Evolutionary conservation across 371 early-diverging fungal species (phyloP).

Genomic region (Mortierella sp.): DNA sequence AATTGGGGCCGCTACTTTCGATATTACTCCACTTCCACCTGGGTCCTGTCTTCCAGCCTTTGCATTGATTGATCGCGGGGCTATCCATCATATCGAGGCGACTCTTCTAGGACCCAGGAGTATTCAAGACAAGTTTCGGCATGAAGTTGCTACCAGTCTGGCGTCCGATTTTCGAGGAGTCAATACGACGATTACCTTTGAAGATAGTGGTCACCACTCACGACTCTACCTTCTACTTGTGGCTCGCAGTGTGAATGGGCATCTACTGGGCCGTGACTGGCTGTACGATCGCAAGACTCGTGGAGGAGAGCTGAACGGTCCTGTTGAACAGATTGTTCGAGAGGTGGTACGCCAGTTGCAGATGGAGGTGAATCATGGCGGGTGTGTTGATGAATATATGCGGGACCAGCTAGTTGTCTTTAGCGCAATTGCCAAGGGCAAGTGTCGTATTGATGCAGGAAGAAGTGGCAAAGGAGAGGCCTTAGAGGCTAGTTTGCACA

Average conservation of each 20-base stretch:
- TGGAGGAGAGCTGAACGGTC: background rate
- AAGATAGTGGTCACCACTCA: background rate
- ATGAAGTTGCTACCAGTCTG: background rate
- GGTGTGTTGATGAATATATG: slow-evolving; percentile 61
- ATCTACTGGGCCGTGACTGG: slow-evolving; percentile 25
- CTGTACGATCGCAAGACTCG: slow-evolving; percentile 21
- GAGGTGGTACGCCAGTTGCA: slow-evolving; percentile 39
- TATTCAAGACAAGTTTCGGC: background rate
- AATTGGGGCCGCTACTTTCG: background rate
- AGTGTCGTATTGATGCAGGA: slow-evolving; percentile 46
- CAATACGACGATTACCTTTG: slow-evolving; percentile 10
- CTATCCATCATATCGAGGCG: background rate
- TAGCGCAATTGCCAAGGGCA: slow-evolving; percentile 58
- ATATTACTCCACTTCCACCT: background rate
- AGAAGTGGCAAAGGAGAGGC: background rate
- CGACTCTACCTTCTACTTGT: background rate
- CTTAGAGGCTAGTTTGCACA: background rate
- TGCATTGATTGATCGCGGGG: background rate
- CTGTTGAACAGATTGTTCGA: slow-evolving; percentile 24
- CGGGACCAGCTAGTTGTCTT: slow-evolving; percentile 61
- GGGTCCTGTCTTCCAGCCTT: background rate
- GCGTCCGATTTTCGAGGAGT: background rate
- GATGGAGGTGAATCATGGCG: slow-evolving; percentile 44
- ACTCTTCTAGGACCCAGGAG: background rate
- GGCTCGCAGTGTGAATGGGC: slow-evolving; percentile 10